Base-by-base conservation (phyloP, 2,329 filamentous ascomycete genomes). In the Canariomyces notabilis region DNA sequence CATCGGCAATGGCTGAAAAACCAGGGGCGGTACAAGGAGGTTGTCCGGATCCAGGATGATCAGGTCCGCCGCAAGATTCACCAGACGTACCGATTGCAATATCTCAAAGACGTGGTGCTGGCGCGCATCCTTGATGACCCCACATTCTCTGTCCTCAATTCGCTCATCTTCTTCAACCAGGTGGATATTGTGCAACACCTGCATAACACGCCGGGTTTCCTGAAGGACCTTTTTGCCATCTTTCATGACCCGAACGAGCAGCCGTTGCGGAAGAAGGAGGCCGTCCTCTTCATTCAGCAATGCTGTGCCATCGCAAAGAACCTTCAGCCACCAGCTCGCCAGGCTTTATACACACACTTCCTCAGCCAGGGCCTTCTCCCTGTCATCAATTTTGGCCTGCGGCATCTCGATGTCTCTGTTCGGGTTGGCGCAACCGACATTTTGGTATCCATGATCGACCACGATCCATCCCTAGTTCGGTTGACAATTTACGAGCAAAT, bases 81-180 rank as follows among this genome's bases (percentile, higher is more conserved):
- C 62, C 89, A 90, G 65, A 97, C 93, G 1, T 96, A 96, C 70
- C 87, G 93, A 32, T 72, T 98, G 26, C 90, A 95, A 62, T 98
- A 98, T 64, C 76, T 98, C 44, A 98, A 97, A 66, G 93, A 98
- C 60, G 93, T 98, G n/a, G 91, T 97, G 1, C 77, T 98, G 35
- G 93, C 93, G 22, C 82, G 93, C 52, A 97, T 98, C 53, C 76
- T 98, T 51, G 93, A 98, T 67, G 93, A 98, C 64, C 91, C 91
- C 40, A 98, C 93, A 16, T 98, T 97, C 66, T 95, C 89, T 19
- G 90, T 97, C 20, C 82, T 98, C 54, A 98, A 97, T 68, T 95
- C 89, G 41, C 78, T 97, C 58, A 98, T 98, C 57, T 98, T 96
- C 72, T 98, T 95, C 75, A 93, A 97, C 69, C 93, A 98, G 70